Evolutionary conservation across 257 asterid species (phyloP).

Genomic region (Voacanga thouarsii): DNA sequence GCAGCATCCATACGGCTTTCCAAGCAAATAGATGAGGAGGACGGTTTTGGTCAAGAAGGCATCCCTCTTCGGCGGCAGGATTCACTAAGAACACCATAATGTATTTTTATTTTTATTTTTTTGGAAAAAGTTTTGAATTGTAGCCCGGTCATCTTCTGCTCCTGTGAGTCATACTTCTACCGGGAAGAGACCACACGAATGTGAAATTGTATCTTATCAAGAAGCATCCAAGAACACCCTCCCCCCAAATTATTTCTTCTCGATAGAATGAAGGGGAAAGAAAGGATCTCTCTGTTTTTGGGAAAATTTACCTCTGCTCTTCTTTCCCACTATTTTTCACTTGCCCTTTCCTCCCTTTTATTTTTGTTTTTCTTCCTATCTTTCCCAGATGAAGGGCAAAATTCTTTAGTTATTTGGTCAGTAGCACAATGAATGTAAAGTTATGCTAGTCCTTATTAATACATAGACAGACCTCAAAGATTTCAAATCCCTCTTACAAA

Average conservation of each 20-base stretch:
- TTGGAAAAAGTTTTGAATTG: conserved; percentile 3
- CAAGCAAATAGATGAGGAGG: conserved; percentile 56
- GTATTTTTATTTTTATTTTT: conserved; percentile 15
- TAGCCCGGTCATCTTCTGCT: conserved; percentile 17
- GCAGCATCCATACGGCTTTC: conserved; percentile 36
- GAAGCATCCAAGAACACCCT: not conserved
- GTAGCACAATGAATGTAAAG: not conserved
- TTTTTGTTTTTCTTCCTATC: not conserved
- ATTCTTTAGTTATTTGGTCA: too few relatives aligned
- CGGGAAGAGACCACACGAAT: conserved; percentile 36
- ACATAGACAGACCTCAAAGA: too few relatives aligned
- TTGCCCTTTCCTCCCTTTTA: not conserved
- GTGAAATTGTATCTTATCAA: conserved; percentile 31
- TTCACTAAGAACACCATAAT: conserved; percentile 46
- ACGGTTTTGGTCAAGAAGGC: conserved; percentile 73
- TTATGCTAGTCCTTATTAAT: too few relatives aligned
- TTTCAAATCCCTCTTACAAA: too few relatives aligned
- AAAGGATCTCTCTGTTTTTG: conserved; percentile 7
- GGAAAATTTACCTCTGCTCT: not conserved
- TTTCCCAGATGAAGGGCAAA: not conserved
- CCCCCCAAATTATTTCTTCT: not conserved
- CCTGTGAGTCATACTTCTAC: conserved; percentile 22
- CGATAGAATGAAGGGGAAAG: conserved; percentile 14
- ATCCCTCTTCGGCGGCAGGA: conserved; percentile 79
- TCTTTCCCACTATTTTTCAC: not conserved